A percentile compares a stretch with the other conserved stretches of the same genome.
Conservation (phyloP, 805 yeast genomes). For the Barnettozyma siamensis region DNA sequence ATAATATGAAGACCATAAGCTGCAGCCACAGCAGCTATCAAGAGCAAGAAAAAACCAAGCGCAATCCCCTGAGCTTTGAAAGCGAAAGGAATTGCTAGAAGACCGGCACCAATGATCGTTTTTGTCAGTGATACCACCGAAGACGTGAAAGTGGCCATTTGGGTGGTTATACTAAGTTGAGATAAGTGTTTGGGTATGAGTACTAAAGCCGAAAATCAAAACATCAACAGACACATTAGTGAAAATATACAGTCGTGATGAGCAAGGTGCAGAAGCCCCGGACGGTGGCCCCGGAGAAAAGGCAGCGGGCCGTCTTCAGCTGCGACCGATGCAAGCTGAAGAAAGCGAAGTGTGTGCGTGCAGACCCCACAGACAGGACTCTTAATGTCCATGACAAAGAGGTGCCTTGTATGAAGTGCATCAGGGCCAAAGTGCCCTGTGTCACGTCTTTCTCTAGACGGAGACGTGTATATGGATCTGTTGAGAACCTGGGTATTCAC, state of each 20-base stretch:
- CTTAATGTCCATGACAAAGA: constrained; percentile 27
- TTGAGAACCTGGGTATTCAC: constrained; percentile 38
- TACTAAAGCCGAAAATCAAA: too few species aligned
- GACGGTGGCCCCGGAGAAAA: constrained; percentile 31
- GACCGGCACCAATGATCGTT: constrained; percentile 78
- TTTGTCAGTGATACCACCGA: constrained; percentile 65
- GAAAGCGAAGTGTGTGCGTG: constrained; percentile 38
- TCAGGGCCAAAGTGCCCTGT: constrained; percentile 33
- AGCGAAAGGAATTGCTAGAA: constrained; percentile 70
- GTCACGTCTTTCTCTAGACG: constrained; percentile 38
- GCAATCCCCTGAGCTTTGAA: constrained; percentile 61
- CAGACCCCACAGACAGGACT: constrained; percentile 25
- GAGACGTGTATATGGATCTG: constrained; percentile 35
- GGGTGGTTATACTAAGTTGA: too few species aligned
- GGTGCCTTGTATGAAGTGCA: constrained; percentile 36
- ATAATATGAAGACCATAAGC: constrained; percentile 64
- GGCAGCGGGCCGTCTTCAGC: constrained; percentile 38
- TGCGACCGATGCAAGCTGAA: constrained; percentile 42
- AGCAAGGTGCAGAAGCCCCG: constrained; percentile 26
- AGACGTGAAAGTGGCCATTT: constrained; percentile 32
- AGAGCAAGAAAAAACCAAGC: constrained; percentile 48
- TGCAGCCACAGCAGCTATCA: constrained; percentile 60
- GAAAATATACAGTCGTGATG: not conserved
- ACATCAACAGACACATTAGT: not conserved
- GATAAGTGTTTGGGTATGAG: too few species aligned